Base-by-base conservation (phyloP, 1,139 yeast species). In the Candida gigantensis region DNA sequence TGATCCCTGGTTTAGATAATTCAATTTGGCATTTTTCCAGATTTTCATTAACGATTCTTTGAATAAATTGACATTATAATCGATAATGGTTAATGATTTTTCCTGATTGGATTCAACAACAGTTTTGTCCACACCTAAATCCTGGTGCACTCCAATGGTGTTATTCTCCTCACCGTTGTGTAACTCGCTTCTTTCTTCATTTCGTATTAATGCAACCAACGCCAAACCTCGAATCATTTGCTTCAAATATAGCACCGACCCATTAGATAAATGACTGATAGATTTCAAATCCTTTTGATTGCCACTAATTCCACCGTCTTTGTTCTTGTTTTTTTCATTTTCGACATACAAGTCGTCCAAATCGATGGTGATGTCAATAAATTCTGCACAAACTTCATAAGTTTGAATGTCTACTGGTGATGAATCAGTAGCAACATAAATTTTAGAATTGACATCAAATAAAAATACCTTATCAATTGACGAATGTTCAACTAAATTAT, bases 381-480 rank as follows among this genome's bases (percentile, higher is more conserved):
- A 92, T 54, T 92, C 98, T 1, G 97, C 95, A 60, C 98, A 92
- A 2, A 90, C 95, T 58, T 92, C 97, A 57, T 92, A 92, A 0
- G 95, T 86, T 52, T 89, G 96, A 20, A 89, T 86, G 60, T 92
- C 97, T 21, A 90, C 96, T 0, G 97, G 97, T 2, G 92, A 81
- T 0, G 96, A 85, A 58, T 92, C 98, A 0, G 97, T 92, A 3
- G 97, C 97, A 31, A 92, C 90, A 57, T 92, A 92, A 20, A 92
- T 86, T 60, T 92, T 92, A n/a, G 96, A 84, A 54, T 86, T 86
- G 24, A 90, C 81, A 56, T 92, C 98, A 54, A 94, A 90, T 42
- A 92, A 60, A 52, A 90, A 92, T 24, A 94, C 94, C 62, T 92
- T 92, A 50, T 92, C 98, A 46, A 92, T 84, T 24, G 86, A 85